Evolutionary conservation across 306 rosid species (phyloP), one percentile per base, ranked within the genome.

Genomic region (Begonia fuchsioides): DNA sequence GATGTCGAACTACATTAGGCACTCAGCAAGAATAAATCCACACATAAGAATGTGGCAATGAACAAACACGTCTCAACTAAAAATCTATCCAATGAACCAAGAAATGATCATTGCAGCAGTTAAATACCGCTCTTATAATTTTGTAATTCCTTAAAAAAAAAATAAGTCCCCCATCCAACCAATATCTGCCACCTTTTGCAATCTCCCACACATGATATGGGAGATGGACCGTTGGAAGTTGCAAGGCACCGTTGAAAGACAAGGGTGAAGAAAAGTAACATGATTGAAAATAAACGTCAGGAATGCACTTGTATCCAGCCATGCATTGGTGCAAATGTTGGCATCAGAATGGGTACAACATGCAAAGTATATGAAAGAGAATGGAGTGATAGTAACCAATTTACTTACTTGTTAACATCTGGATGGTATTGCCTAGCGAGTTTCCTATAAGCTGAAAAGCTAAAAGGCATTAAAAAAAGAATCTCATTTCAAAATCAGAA

Each of bases 381-480:
- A 41, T n/a, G 12, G 45, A 41, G 45, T 32, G 44, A 13, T 32
- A 38, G 49, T 2, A 47, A 46, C 5, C 15, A 4, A 45, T 17
- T 13, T 20, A 72, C 94, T 85, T 69, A 90, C 98, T 90, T 90
- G 81, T 85, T 90, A 51, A 90, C 98, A 64, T 90, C 98, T 12
- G 98, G 98, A 63, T 90, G 98, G 67, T 59, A 85, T 68, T 62
- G 82, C 63, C 98, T 79, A 38, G 98, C 98, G 62, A 90, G 96
- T 72, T 82, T 90, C 72, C 98, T 77, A 52, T 90, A 90, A 52
- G 96, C 98, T 90, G 94, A 67, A 81, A 66, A 68, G 17, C 47
- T 54, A 39, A 60, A 63, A 51, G 62, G 11, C 1, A 41, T 5
- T 1, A 40, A 9, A 40, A 40, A 40, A 40, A 5, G 13, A 41